Percentiles rank a stretch among this genome's conserved stretches.
These are phyloP conservation scores for Rhodotorula kratochvilovae DNA, from an alignment of 768 basidiomycete genomes.

Conservation along the genomic window DNA sequence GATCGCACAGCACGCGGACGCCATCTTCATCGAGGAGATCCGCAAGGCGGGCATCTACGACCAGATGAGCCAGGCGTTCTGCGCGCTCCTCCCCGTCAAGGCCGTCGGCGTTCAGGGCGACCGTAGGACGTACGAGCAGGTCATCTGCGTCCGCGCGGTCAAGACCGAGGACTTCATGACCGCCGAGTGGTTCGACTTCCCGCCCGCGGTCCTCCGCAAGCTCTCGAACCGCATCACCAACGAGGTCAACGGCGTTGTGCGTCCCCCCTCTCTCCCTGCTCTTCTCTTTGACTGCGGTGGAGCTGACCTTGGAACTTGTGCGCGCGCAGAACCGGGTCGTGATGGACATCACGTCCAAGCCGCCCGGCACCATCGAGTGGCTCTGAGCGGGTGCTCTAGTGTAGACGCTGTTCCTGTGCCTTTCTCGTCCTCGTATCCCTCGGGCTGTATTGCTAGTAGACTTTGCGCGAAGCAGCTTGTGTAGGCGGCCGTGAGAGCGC, in stretches of 20 bases:
- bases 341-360: constrained; percentile 87
- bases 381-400: not conserved
- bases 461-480: not conserved
- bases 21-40: constrained; percentile 97
- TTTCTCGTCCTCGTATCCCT: no score
- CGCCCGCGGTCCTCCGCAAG: constrained; percentile 75
- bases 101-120: constrained; percentile 99
- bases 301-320: fast-evolving
- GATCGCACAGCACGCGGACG: constrained; percentile 84
- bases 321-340: constrained; percentile 27
- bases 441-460: not conserved
- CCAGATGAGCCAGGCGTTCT: constrained; percentile 92
- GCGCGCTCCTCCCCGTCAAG: constrained; percentile 87
- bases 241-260: constrained; percentile 78
- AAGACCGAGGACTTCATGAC: constrained; percentile 99
- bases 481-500: no score
- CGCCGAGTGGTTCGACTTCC: constrained; percentile 99
- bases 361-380: constrained; percentile 60
- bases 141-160: constrained; percentile 89
- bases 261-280: constrained; percentile 55
- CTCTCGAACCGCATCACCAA: constrained; percentile 97
- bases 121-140: constrained; percentile 87
- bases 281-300: constrained; percentile 57
- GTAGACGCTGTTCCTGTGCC: not conserved
- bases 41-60: constrained; percentile 86